Percentiles rank a stretch among this genome's conserved stretches.
Conservation (phyloP, 1,139 yeast species). For the Debaryomycetaceae sp. region DNA sequence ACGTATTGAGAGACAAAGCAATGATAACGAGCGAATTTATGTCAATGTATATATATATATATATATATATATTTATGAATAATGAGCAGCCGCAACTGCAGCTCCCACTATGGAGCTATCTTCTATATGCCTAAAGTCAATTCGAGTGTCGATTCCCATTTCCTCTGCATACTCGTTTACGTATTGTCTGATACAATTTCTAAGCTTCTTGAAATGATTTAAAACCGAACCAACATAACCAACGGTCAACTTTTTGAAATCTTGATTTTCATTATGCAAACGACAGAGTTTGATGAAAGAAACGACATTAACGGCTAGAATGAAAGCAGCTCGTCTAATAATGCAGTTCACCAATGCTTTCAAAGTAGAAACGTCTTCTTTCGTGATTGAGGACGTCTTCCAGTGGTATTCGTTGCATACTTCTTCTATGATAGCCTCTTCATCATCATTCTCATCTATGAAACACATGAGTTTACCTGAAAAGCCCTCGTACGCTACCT, state of each 20-base stretch:
- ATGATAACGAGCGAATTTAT: too few relatives aligned
- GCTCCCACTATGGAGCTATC: constrained; percentile 47
- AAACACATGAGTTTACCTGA: constrained; percentile 38
- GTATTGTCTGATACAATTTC: constrained; percentile 24
- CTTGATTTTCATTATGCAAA: constrained; percentile 23
- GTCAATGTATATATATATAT: neutral
- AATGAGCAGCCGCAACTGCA: constrained; percentile 47
- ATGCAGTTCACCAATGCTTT: constrained; percentile 27
- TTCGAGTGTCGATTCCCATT: constrained; percentile 22
- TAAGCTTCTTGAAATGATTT: constrained; percentile 32
- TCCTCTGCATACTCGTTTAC: constrained; percentile 30
- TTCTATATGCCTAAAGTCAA: constrained; percentile 38
- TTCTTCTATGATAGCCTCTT: constrained; percentile 16
- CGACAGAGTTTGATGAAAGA: constrained; percentile 33
- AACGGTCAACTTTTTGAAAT: constrained; percentile 22
- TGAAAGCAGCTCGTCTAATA: constrained; percentile 37
- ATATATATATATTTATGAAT: constrained; percentile 6
- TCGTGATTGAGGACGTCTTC: constrained; percentile 14
- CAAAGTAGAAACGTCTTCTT: constrained; percentile 25
- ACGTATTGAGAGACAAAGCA: too few relatives aligned
- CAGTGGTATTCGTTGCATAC: constrained; percentile 23
- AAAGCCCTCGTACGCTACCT: constrained; percentile 32
- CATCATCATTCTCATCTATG: constrained; percentile 28
- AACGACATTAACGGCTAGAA: constrained; percentile 36
- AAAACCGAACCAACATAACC: constrained; percentile 48